Conservation (phyloP, 176 grass and related monocot species). For the Panicum miliaceum region DNA sequence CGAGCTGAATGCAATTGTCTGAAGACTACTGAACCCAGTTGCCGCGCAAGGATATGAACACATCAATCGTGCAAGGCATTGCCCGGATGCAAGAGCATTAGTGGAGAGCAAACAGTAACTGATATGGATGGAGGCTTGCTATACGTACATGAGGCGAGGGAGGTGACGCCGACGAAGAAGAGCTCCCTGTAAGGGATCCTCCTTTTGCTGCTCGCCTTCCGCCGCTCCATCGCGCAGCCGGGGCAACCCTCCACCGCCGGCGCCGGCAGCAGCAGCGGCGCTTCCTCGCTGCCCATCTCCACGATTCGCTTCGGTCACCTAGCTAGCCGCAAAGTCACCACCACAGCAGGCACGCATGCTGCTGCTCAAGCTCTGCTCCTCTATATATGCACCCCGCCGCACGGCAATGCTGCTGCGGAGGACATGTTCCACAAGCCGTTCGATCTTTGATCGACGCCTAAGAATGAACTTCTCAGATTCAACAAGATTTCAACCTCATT, state of each 20-base stretch:
- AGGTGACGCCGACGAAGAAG: slow-evolving; percentile 60
- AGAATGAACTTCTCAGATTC: not conserved
- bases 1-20: too few species aligned
- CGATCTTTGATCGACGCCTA: not conserved
- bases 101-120: too few species aligned
- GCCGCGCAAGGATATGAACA: too few species aligned
- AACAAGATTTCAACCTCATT: too few species aligned
- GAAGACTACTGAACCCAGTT: too few species aligned
- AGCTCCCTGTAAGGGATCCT: slow-evolving; percentile 67
- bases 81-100: too few species aligned
- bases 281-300: slow-evolving; percentile 21
- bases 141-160: slow-evolving; percentile 56
- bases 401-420: not conserved
- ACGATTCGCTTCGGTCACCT: not conserved
- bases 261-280: not conserved
- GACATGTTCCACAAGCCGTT: not conserved
- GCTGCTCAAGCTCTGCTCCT: not conserved
- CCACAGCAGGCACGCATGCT: not conserved
- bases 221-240: slow-evolving; percentile 53
- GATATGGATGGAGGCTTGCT: not conserved
- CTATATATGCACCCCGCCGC: not conserved
- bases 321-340: not conserved
- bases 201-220: slow-evolving; percentile 46
- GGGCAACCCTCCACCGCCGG: slow-evolving; percentile 52
- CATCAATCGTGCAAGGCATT: too few species aligned